phyloP scores from a whole-genome alignment of 257 asterid genomes.

The Salvia miltiorrhiza region DNA sequence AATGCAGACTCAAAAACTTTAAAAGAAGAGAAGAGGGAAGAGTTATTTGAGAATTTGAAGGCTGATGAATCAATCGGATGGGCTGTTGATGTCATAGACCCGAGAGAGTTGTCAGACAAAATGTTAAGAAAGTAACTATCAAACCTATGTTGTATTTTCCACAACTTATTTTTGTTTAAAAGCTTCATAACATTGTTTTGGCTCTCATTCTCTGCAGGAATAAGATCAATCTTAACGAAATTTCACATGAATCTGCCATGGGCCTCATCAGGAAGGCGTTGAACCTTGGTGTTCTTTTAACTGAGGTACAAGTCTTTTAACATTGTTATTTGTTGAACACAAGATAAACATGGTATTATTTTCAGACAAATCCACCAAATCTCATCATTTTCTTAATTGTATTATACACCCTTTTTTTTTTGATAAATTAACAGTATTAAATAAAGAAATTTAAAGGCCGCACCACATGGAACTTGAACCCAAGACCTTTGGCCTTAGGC shows the following conservation, averaged over 20 bases:
- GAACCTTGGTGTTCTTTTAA: constrained; percentile 76
- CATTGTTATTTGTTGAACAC: constrained; percentile 9
- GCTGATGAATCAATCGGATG: constrained; percentile 82
- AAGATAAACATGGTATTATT: constrained; percentile 5
- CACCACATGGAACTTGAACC: no score
- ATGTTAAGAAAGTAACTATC: constrained; percentile 77
- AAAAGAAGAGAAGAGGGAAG: constrained; percentile 96
- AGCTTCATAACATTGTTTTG: constrained; percentile 14
- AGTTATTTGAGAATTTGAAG: constrained; percentile 78
- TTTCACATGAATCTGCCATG: constrained; percentile 91
- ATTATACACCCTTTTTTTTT: no score
- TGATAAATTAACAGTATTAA: no score
- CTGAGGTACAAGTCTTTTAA: constrained; percentile 58
- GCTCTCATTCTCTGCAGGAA: constrained; percentile 43
- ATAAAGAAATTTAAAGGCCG: no score
- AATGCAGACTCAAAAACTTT: constrained; percentile 83
- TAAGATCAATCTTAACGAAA: constrained; percentile 87
- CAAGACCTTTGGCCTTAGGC: no score
- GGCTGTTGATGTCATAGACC: constrained; percentile 94
- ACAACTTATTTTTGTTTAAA: neutral
- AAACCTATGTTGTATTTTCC: constrained; percentile 5
- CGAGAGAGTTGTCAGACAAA: constrained; percentile 87
- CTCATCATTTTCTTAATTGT: constrained; percentile 10
- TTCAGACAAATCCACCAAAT: neutral
- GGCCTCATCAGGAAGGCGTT: constrained; percentile 74